phyloP scores from a whole-genome alignment of 2,329 filamentous ascomycete species.

The Aspergillus fijiensis region DNA sequence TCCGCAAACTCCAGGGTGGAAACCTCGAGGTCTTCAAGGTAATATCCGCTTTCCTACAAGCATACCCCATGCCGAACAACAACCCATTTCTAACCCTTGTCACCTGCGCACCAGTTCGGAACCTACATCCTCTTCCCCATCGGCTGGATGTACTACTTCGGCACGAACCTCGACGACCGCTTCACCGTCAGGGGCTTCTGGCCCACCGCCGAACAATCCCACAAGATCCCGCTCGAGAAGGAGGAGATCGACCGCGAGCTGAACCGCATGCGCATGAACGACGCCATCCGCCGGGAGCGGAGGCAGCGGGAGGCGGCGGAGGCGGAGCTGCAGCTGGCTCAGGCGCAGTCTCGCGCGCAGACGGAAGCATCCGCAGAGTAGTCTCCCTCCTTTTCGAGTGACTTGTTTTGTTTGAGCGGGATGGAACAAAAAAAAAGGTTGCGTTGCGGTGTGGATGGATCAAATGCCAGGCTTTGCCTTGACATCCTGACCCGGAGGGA shows the following conservation, averaged over 20 bases:
- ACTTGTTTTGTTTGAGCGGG: background rate
- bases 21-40: slow-evolving; percentile 97
- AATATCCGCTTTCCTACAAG: slow-evolving; percentile 22
- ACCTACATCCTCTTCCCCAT: slow-evolving; percentile 99
- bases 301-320: slow-evolving; percentile 41
- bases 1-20: slow-evolving; percentile 68
- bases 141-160: slow-evolving; percentile 99
- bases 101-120: slow-evolving; percentile 68
- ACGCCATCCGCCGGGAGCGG: slow-evolving; percentile 49
- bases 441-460: too few relatives aligned
- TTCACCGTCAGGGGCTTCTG: slow-evolving; percentile 92
- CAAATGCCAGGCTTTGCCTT: too few relatives aligned
- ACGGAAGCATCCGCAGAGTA: background rate
- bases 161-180: slow-evolving; percentile 90
- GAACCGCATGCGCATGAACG: slow-evolving; percentile 61
- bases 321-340: slow-evolving; percentile 13
- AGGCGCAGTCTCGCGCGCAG: slow-evolving; percentile 12
- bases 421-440: too few relatives aligned
- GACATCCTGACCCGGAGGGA: too few relatives aligned
- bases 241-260: slow-evolving; percentile 74
- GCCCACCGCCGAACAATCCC: slow-evolving; percentile 66
- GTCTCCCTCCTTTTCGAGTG: too few relatives aligned
- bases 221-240: slow-evolving; percentile 54
- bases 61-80: background rate
- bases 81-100: background rate